A percentile compares a stretch with the other conserved stretches of the same genome.
These are phyloP conservation scores for Podospora pseudocomata DNA, from an alignment of 495 filamentous ascomycete genomes.

Conservation along the genomic window DNA sequence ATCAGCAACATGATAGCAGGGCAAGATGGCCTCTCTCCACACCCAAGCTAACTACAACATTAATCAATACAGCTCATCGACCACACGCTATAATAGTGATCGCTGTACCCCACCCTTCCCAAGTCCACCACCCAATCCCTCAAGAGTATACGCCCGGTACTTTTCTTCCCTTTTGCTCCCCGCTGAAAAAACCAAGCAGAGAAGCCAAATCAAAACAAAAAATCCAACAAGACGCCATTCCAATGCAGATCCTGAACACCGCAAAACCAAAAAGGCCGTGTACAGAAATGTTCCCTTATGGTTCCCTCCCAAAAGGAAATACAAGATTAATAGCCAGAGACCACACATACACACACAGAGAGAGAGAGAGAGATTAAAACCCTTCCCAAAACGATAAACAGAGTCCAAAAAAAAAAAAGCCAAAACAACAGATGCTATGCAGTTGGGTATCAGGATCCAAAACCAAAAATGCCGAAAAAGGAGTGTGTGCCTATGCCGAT, in stretches of 20 bases:
- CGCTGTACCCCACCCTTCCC: not conserved
- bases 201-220: not conserved
- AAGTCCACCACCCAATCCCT: not conserved
- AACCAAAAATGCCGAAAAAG: conserved; percentile 28
- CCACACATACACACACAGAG: too few species aligned
- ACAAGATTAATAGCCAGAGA: not conserved
- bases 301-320: conserved; percentile 6
- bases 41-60: not conserved
- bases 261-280: conserved; percentile 3
- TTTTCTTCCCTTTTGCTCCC: not conserved
- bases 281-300: conserved; percentile 2
- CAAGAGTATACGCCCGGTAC: not conserved
- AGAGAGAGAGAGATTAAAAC: not conserved
- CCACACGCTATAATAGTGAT: not conserved
- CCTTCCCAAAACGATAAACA: conserved; percentile 10
- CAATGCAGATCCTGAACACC: conserved; percentile 18
- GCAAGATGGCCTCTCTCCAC: not conserved
- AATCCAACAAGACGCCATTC: conserved; percentile 14
- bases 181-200: not conserved
- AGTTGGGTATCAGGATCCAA: conserved; percentile 45
- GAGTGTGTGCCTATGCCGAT: conserved; percentile 36
- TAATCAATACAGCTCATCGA: not conserved
- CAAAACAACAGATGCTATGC: conserved; percentile 52
- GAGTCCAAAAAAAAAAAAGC: conserved; percentile 26
- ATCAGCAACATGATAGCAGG: not conserved